Percentiles rank a stretch among this genome's conserved stretches.
Conservation (phyloP, 2,329 filamentous ascomycete species). For the Nectriaceae sp. region DNA sequence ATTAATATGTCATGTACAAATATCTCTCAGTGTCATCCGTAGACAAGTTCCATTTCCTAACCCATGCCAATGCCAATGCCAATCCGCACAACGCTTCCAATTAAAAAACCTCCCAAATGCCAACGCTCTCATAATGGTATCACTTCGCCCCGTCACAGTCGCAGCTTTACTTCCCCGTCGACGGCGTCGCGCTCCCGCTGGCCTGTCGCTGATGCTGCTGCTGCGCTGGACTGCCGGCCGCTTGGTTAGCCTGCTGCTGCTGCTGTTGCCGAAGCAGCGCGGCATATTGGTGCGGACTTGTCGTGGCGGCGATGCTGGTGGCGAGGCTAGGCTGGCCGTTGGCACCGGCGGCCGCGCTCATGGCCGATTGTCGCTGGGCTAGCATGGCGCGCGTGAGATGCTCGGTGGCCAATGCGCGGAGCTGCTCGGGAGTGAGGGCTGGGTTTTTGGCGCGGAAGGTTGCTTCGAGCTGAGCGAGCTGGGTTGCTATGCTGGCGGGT, state of each 20-base stretch:
- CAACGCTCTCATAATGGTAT: not conserved
- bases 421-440: slow-evolving; percentile 49
- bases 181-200: slow-evolving; percentile 24
- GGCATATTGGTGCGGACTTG: slow-evolving; percentile 61
- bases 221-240: slow-evolving; percentile 30
- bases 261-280: slow-evolving; percentile 60
- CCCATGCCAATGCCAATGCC: too few species aligned
- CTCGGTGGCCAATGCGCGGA: slow-evolving; percentile 53
- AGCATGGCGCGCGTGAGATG: slow-evolving; percentile 50
- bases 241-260: slow-evolving; percentile 44
- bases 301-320: slow-evolving; percentile 49
- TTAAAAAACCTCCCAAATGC: not conserved
- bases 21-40: slow-evolving; percentile 16
- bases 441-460: slow-evolving; percentile 55
- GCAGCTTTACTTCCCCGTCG: not conserved
- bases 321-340: slow-evolving; percentile 49
- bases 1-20: slow-evolving; percentile 26
- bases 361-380: slow-evolving; percentile 52
- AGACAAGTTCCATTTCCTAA: slow-evolving; percentile 16
- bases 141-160: not conserved
- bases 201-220: slow-evolving; percentile 31
- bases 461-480: slow-evolving; percentile 54
- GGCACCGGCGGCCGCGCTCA: slow-evolving; percentile 56
- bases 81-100: slow-evolving; percentile 13
- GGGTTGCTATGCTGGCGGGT: slow-evolving; percentile 48